Conservation (phyloP, 495 filamentous ascomycete genomes). For the Letharia lupina region DNA sequence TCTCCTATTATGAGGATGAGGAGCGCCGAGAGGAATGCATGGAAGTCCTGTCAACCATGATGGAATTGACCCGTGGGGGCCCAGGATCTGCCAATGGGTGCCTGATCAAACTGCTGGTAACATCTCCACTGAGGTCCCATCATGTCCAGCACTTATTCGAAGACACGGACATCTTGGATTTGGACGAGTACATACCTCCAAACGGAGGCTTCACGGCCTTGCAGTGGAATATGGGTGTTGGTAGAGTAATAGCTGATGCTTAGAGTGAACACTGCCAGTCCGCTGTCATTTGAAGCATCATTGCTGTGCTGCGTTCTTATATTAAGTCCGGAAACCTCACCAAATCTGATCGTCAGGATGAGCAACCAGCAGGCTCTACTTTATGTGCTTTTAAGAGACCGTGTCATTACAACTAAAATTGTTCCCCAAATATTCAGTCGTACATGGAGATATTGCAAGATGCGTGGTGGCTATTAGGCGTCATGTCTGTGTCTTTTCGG, state of each 20-base stretch:
- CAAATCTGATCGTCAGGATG: no score
- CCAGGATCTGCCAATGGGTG: not conserved
- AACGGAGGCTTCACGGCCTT: conserved; percentile 6
- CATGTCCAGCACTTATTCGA: not conserved
- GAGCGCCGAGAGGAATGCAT: conserved; percentile 5
- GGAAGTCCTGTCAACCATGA: not conserved
- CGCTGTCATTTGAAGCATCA: not conserved
- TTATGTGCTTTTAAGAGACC: no score
- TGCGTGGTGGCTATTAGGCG: no score
- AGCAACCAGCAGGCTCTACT: no score
- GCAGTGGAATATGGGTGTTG: conserved; percentile 1
- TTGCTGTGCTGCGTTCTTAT: not conserved
- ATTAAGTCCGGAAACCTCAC: not conserved
- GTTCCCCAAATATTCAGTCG: no score
- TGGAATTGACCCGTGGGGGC: not conserved
- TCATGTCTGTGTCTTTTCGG: no score
- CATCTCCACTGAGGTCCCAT: not conserved
- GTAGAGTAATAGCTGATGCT: not conserved
- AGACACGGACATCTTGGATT: not conserved
- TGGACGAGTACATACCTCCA: conserved; percentile 5
- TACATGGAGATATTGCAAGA: no score
- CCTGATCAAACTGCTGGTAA: not conserved
- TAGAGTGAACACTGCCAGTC: not conserved
- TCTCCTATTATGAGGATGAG: conserved; percentile 11
- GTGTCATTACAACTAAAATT: no score